phyloP scores from a whole-genome alignment of 768 basidiomycete species.

The Leucosporidium yakuticum region DNA sequence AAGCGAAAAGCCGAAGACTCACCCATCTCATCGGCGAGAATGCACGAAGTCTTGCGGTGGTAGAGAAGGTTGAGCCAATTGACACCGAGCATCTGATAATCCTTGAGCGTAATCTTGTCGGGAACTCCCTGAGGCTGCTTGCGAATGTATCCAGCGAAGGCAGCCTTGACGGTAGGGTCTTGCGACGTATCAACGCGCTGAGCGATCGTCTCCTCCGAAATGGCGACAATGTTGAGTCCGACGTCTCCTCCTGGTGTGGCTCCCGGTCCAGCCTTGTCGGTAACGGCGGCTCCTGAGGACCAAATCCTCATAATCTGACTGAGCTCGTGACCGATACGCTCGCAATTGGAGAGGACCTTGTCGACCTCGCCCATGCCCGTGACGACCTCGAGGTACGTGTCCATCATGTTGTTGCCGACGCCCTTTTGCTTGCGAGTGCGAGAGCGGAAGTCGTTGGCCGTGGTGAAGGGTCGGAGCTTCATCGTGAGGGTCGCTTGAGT shows the following conservation, averaged over 20 bases:
- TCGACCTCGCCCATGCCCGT: constrained; percentile 72
- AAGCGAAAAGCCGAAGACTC: constrained; percentile 39
- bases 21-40: constrained; percentile 99
- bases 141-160: constrained; percentile 57
- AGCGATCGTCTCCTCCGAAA: constrained; percentile 41
- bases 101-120: constrained; percentile 63
- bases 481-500: constrained; percentile 78
- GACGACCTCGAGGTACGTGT: constrained; percentile 80
- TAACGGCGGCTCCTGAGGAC: constrained; percentile 40
- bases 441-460: constrained; percentile 63
- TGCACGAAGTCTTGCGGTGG: constrained; percentile 73
- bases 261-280: constrained; percentile 34
- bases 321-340: constrained; percentile 71
- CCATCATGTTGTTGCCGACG: constrained; percentile 81
- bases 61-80: constrained; percentile 94
- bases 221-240: constrained; percentile 40
- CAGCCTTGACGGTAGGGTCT: constrained; percentile 37
- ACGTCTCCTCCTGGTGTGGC: constrained; percentile 15
- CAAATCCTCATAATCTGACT: constrained; percentile 71
- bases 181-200: constrained; percentile 35
- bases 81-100: constrained; percentile 93
- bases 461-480: constrained; percentile 69
- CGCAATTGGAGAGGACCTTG: constrained; percentile 78
- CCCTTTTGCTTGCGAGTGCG: constrained; percentile 91
- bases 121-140: constrained; percentile 62